Evolutionary conservation across 2,329 filamentous ascomycete species (phyloP).

Genomic region (Stachybotrys elegans): DNA sequence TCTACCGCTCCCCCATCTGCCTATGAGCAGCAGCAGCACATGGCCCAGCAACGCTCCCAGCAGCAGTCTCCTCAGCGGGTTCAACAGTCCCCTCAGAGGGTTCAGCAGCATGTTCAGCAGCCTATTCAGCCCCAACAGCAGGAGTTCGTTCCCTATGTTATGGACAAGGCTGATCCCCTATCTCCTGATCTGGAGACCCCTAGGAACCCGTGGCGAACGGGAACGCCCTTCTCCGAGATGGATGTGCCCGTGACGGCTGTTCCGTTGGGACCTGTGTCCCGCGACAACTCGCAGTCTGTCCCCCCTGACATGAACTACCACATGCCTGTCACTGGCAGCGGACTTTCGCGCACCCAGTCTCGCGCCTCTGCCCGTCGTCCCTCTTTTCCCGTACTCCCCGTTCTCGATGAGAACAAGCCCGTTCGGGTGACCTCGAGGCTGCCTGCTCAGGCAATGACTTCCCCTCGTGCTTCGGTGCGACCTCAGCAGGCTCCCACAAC

Average conservation of each 20-base stretch:
- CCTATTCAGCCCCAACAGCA: constrained; percentile 13
- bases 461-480: constrained; percentile 27
- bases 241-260: constrained; percentile 79
- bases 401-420: constrained; percentile 60
- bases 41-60: no score
- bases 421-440: constrained; percentile 29
- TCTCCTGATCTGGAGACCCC: constrained; percentile 56
- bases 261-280: constrained; percentile 64
- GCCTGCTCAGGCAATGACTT: constrained; percentile 27
- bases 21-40: constrained; percentile 17
- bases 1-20: constrained; percentile 20
- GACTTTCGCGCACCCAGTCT: constrained; percentile 43
- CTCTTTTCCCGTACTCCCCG: constrained; percentile 62
- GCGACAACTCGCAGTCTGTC: constrained; percentile 82
- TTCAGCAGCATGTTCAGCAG: constrained; percentile 19
- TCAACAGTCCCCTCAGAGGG: constrained; percentile 15
- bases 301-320: constrained; percentile 89
- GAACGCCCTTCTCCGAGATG: constrained; percentile 86
- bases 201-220: constrained; percentile 63
- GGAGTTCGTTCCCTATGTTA: constrained; percentile 44
- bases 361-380: constrained; percentile 58
- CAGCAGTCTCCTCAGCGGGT: constrained; percentile 17
- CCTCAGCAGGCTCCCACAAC: constrained; percentile 32
- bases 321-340: constrained; percentile 27
- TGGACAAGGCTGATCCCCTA: constrained; percentile 44